Evolutionary conservation across 75 land plant species (phyloP).

Genomic region (Sequoiadendron giganteum): DNA sequence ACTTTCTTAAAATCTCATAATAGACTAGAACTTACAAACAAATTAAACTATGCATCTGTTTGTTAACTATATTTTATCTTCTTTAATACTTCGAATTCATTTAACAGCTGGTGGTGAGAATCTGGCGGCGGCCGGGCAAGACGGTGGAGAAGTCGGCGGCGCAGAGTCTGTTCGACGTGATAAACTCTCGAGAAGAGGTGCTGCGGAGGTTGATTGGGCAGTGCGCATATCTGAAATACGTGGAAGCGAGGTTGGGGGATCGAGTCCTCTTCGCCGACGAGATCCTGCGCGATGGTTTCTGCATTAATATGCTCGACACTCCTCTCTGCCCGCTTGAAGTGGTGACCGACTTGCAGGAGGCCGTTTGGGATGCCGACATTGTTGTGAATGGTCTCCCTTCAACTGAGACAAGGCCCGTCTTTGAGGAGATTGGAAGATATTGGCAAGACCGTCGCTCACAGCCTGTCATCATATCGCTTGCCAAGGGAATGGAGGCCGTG

Average conservation of each 20-base stretch:
- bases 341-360: conserved; percentile 93
- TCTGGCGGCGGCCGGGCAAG: conserved; percentile 84
- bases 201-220: conserved; percentile 77
- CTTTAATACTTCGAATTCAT: too few relatives aligned
- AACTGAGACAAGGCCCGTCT: conserved; percentile 74
- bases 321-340: conserved; percentile 90
- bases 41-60: too few relatives aligned
- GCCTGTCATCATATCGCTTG: conserved; percentile 77
- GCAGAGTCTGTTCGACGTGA: conserved; percentile 86
- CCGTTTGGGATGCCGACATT: conserved; percentile 97
- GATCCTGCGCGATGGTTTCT: conserved; percentile 88
- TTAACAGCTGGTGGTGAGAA: conserved; percentile 10
- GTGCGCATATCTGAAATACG: conserved; percentile 92
- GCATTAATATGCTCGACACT: conserved; percentile 93
- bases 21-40: too few relatives aligned
- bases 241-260: conserved; percentile 86
- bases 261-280: conserved; percentile 80
- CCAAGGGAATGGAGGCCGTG: conserved; percentile 91
- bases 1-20: too few relatives aligned
- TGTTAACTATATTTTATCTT: too few relatives aligned
- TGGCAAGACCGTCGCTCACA: conserved; percentile 80
- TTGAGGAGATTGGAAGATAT: conserved; percentile 74
- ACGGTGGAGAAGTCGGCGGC: conserved; percentile 70
- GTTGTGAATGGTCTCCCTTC: conserved; percentile 90
- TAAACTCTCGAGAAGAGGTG: conserved; percentile 90